A percentile compares a stretch with the other conserved stretches of the same genome.
These are phyloP conservation scores for Coemansia sp. DNA, from an alignment of 192 early-diverging fungal species.

Conservation along the genomic window DNA sequence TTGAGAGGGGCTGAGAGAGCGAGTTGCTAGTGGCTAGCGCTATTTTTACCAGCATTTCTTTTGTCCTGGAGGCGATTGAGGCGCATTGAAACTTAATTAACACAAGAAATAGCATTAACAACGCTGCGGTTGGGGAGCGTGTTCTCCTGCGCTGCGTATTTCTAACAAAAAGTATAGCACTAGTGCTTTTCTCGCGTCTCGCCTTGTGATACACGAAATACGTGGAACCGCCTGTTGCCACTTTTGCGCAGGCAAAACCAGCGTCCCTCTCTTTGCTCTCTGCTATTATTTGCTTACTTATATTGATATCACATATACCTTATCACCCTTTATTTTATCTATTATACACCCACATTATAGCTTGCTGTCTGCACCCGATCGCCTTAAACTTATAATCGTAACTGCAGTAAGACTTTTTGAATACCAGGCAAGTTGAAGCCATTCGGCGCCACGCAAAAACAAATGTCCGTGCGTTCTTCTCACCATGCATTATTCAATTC, in stretches of 20 bases:
- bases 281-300: not conserved
- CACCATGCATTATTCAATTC: constrained; percentile 13
- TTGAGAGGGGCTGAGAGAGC: not conserved
- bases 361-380: not conserved
- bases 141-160: constrained; percentile 6
- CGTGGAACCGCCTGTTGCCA: not conserved
- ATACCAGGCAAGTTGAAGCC: constrained; percentile 9
- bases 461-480: not conserved
- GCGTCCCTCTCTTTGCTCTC: not conserved
- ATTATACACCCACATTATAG: not conserved
- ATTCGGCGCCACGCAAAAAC: constrained; percentile 13
- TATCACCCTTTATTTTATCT: not conserved
- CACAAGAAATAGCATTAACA: not conserved
- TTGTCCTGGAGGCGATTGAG: constrained; percentile 4
- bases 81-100: constrained; percentile 29
- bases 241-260: not conserved
- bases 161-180: not conserved
- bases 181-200: not conserved
- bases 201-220: not conserved
- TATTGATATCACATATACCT: not conserved
- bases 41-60: constrained; percentile 2
- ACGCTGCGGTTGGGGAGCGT: not conserved
- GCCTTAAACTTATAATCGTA: not conserved
- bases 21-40: constrained; percentile 2
- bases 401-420: not conserved